Conservation (phyloP, 441 rosid species). For the Aleurites moluccanus region DNA sequence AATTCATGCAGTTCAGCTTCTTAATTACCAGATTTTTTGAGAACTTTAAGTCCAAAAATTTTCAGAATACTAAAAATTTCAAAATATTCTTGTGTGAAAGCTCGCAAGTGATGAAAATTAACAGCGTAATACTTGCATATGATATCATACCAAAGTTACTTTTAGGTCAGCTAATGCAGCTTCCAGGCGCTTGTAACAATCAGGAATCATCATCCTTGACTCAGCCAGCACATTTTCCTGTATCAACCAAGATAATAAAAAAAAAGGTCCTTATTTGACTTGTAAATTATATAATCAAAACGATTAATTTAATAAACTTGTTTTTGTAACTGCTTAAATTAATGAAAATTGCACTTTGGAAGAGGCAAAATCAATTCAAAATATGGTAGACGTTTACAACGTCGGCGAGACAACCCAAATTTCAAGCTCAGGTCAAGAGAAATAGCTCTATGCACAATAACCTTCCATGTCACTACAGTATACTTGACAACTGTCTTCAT, state of each 20-base stretch:
- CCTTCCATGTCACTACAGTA: neutral
- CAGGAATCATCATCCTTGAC: slow-evolving; percentile 98
- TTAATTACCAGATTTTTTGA: neutral
- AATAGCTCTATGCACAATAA: neutral
- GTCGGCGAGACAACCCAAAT: neutral
- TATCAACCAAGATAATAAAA: slow-evolving; percentile 10
- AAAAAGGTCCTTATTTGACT: neutral
- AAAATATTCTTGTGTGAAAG: neutral
- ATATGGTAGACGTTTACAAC: neutral
- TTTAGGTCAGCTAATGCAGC: slow-evolving; percentile 75
- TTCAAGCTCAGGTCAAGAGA: neutral
- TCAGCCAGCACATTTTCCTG: slow-evolving; percentile 97
- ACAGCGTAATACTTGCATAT: neutral
- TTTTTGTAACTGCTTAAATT: neutral
- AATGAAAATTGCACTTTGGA: neutral
- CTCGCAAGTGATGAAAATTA: neutral
- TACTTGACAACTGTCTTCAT: neutral
- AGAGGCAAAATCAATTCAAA: neutral
- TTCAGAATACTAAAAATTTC: neutral
- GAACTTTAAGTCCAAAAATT: neutral
- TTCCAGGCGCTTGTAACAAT: slow-evolving; percentile 84
- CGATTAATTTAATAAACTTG: neutral
- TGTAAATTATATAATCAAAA: neutral
- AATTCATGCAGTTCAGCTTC: neutral
- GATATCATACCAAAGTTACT: slow-evolving; percentile 62